Evolutionary conservation across 352 stramenopile genomes (phyloP), one percentile per base, ranked within the genome.

Genomic region (Globisporangium carolinianum): DNA sequence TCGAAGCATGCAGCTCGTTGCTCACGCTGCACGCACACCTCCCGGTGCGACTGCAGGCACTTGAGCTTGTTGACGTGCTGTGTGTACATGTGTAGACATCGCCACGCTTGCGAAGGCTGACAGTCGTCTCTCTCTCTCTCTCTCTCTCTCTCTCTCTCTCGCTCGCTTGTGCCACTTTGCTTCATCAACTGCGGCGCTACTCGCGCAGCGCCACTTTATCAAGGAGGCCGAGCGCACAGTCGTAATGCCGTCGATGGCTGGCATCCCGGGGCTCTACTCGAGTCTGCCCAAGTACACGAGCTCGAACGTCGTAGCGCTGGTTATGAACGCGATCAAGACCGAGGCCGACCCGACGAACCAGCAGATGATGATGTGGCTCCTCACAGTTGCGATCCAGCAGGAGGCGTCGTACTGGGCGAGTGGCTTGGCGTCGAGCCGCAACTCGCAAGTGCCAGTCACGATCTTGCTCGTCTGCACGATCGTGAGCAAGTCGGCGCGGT

Each of bases 341-440:
- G 85, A 95, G 59, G 78, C 57, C 38, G 85, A 95, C 49, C 83
- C 85, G 5, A 93, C 85, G 11, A 95, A 95, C 62, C 83, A 92
- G 64, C 85, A 95, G 56, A 93, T 95, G 85, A 87, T 88, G 52
- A 86, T 95, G 64, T 95, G 85, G 85, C 74, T 91, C 52, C 69
- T 95, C 51, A 89, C 81, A 2, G 82, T 95, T 15, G 85, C 85
- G 2, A 91, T 93, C 50, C 83, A 93, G 57, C 81, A 95, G 63
- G 85, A 95, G 61, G 83, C 83, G n/a, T 76, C 76, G 37, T 90
- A 88, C 53, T 95, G 85, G 85, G 85, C 83, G 6, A 83, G 73
- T 10, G 85, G 85, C 1, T 58, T 93, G 17, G 77, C 82, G 11
- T 95, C 85, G 12, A 95, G 83, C 57, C 74, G 79, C 47, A 95